Conservation (phyloP, 208 protist species). For the Phytomonas serpens region DNA sequence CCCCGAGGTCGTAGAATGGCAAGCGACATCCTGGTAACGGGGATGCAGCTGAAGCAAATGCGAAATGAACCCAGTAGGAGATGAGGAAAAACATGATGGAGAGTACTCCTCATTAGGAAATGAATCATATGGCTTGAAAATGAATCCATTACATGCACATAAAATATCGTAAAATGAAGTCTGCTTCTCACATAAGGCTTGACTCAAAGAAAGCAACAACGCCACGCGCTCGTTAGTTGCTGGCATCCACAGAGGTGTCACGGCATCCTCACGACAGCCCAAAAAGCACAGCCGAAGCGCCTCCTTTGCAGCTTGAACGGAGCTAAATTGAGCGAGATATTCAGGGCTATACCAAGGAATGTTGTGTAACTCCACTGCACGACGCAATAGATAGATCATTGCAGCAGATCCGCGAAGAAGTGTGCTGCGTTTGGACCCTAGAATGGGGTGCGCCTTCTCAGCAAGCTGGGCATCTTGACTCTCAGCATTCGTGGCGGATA, state of each 20-base stretch:
- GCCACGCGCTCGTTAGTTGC: constrained; percentile 41
- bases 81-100: neutral
- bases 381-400: constrained; percentile 62
- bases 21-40: constrained; percentile 57
- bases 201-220: constrained; percentile 45
- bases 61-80: constrained; percentile 34
- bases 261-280: constrained; percentile 40
- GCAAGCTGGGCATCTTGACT: neutral
- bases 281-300: constrained; percentile 48
- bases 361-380: constrained; percentile 44
- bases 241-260: constrained; percentile 70
- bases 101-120: neutral
- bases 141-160: constrained; percentile 23
- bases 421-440: neutral
- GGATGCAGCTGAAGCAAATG: constrained; percentile 41
- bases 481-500: neutral
- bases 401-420: constrained; percentile 67
- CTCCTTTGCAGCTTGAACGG: constrained; percentile 21
- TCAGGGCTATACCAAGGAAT: constrained; percentile 54
- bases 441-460: neutral
- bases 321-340: constrained; percentile 31
- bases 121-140: constrained; percentile 26
- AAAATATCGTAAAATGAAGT: constrained; percentile 55
- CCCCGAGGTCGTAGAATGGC: neutral
- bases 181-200: constrained; percentile 12